Base-by-base conservation (phyloP, 2,329 filamentous ascomycete genomes). In the Trichoderma gracile region DNA sequence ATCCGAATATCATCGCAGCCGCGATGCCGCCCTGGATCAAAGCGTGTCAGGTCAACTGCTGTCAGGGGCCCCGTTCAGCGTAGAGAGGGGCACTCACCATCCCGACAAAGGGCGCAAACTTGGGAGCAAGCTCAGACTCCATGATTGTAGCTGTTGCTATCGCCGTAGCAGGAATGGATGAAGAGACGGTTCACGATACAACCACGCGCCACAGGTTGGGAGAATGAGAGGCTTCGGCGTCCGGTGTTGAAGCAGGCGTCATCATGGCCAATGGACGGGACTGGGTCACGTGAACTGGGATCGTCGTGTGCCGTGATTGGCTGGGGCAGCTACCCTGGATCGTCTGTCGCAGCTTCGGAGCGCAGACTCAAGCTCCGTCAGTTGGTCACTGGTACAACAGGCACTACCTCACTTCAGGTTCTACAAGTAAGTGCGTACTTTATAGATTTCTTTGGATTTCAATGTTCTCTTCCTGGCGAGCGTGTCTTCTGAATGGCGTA, bases 101-200 rank as follows among this genome's bases (percentile, higher is more conserved):
- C 82, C 91, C 91, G 76, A 94, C 84, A 82, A 94, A 95, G 72
- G 91, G 91, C 80, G 91, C 91, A 76, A 93, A 94, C 79, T 90
- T 91, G 72, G 91, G 91, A 66, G 89, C 82, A 67, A 87, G 78
- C 70, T 88, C 86, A 54, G 84, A 85, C 70, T 84, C 79, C 84
- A 86, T 86, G 67, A 55, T 79, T 72, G 69, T 71, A 65, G 60
- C 68, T 61, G 64, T 66, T 66, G 65, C 65, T 65, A 68, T 68
- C 67, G 68, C 60, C 63, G 61, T 40, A n/a, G 49, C 17, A 23
- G 23, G 58, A 30, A 38, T 33, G 47, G 30, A 19, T 25, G 40
- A 1, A 60, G 33, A 52, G 49, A 40, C 21, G 30, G 25, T 59
- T 40, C 56, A 53, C 25, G 43, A 49, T 43, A 58, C 25, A 61